Conservation (phyloP, 768 basidiomycete genomes). For the Calvatia gigantea region DNA sequence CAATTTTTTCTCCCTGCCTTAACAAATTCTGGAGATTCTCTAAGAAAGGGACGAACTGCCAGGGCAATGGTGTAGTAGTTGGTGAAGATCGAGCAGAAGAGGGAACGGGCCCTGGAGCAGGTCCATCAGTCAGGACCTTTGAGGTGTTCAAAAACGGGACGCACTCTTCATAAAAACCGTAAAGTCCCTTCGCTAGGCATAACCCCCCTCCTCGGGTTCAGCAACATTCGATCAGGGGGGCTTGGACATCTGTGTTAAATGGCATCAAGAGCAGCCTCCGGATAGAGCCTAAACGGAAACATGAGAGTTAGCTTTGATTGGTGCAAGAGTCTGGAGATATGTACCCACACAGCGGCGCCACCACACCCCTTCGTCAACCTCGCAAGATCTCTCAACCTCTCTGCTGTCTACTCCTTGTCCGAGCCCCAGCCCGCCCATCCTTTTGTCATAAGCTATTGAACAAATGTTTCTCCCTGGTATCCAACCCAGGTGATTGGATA, state of each 20-base stretch:
- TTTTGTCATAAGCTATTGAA: conserved; percentile 85
- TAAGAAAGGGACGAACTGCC: conserved; percentile 80
- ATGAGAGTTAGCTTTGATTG: conserved; percentile 10
- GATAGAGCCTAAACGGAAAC: conserved; percentile 84
- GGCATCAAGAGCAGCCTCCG: conserved; percentile 94
- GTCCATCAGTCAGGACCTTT: not conserved
- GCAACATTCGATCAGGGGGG: conserved; percentile 76
- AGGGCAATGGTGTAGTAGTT: conserved; percentile 78
- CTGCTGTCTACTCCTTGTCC: conserved; percentile 46
- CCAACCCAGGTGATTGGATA: conserved; percentile 83
- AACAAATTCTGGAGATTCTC: conserved; percentile 62
- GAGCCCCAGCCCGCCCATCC: conserved; percentile 85
- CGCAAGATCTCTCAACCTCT: conserved; percentile 71
- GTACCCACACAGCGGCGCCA: conserved; percentile 90
- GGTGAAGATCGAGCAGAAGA: conserved; percentile 92
- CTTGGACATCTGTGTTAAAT: conserved; percentile 94
- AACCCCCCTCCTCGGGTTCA: conserved; percentile 85
- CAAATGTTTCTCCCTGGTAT: conserved; percentile 88
- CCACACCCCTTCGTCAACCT: conserved; percentile 96
- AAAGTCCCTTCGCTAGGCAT: conserved; percentile 84
- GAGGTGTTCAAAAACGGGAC: conserved; percentile 25
- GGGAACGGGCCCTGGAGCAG: conserved; percentile 79
- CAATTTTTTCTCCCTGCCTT: conserved; percentile 71
- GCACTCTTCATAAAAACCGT: conserved; percentile 95
- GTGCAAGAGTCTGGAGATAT: conserved; percentile 22